Conservation (phyloP, 2,329 filamentous ascomycete genomes). For the Aspergillus pseudotamarii region DNA sequence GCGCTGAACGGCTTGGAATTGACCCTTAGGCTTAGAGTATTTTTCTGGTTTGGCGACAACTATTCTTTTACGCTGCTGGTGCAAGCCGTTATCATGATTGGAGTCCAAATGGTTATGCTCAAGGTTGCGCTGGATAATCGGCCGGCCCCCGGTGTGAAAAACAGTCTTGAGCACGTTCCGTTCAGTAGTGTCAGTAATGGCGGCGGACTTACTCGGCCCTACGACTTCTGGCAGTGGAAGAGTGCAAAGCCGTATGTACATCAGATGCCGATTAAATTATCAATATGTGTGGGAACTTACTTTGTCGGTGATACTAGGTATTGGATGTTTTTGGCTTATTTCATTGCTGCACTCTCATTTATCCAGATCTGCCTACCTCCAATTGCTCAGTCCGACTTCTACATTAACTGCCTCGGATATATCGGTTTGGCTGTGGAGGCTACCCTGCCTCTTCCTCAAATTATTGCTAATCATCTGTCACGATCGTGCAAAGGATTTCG, state of each 20-base stretch:
- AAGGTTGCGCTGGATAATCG: constrained; percentile 64
- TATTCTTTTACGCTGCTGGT: constrained; percentile 62
- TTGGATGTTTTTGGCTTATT: constrained; percentile 61
- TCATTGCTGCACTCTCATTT: constrained; percentile 51
- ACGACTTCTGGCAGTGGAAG: constrained; percentile 67
- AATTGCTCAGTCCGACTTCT: constrained; percentile 45
- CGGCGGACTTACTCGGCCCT: constrained; percentile 52
- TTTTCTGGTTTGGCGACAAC: constrained; percentile 67
- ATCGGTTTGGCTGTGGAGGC: constrained; percentile 52
- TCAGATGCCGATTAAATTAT: neutral
- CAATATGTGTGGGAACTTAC: constrained; percentile 12
- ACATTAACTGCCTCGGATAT: constrained; percentile 49
- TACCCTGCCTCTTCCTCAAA: constrained; percentile 51
- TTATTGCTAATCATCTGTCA: constrained; percentile 50
- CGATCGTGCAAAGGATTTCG: constrained; percentile 54
- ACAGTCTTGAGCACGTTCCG: constrained; percentile 45
- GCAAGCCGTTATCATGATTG: constrained; percentile 63
- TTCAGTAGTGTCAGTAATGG: constrained; percentile 37
- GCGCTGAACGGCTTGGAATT: constrained; percentile 3
- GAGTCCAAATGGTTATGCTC: constrained; percentile 60
- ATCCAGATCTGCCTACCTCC: constrained; percentile 58
- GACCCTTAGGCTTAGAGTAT: constrained; percentile 49
- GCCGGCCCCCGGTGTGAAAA: constrained; percentile 43
- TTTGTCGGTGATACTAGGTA: constrained; percentile 42
- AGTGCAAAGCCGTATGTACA: constrained; percentile 53